Base-by-base conservation (phyloP, 192 early-diverging fungal species). In the Coemansia aciculifera region DNA sequence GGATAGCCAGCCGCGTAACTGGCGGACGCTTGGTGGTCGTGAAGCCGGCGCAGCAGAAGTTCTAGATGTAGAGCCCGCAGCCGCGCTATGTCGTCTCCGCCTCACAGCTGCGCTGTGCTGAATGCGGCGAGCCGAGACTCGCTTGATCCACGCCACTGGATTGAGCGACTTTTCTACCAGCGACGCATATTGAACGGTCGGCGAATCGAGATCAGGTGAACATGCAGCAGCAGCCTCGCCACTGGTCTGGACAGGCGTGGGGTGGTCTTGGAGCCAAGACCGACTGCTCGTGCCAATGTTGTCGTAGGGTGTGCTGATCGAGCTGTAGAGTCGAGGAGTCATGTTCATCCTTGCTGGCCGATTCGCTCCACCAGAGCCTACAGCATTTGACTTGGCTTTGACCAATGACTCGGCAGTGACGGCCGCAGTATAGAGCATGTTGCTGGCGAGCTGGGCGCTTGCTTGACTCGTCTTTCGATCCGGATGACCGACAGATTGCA, bases 61-160 rank as follows among this genome's bases (percentile, higher is more conserved):
- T 24, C 51, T 24, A 12, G 51, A 29, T 24, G 0, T 24, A 29
- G 51, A 29, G 27, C 15, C 39, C 11, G 66, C 64, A 7, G 12
- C 15, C 51, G 56, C 56, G 32, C 62, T 60, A 31, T 63, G 60
- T 29, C 51, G 51, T 31, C 51, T 52, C 24, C 51, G 51, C 51
- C 51, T 24, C 36, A 37, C 4, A 36, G 64, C 56, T 5, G 17
- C 19, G 15, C 24, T 29, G 43, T 66, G 59, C 36, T 81, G 78
- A 31, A 81, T 65, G 51, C 66, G 69, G 5, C 79, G 37, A 2
- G 79, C 74, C 2, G 79, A 70, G 1, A 73, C 52, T 1, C 79
- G 71, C 49, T 66, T 70, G 48, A 77, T 73, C 79, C 79, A 82
- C 24, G 79, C 51, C 10, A 74, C 74, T 12, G 79, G 79, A 32